Evolutionary conservation across 306 rosid species (phyloP).

Genomic region (Mimosa pudica): DNA sequence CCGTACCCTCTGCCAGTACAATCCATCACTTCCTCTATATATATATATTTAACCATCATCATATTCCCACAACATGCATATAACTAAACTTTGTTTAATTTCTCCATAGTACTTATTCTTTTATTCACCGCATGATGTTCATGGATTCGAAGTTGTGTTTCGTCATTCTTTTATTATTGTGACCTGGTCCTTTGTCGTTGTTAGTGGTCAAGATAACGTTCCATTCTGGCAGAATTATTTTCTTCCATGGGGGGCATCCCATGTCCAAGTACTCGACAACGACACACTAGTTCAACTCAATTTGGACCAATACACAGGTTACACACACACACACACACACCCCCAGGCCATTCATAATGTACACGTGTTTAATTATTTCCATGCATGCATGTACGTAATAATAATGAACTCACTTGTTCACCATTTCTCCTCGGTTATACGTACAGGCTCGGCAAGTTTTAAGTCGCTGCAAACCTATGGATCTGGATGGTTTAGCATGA

Average conservation of each 20-base stretch:
- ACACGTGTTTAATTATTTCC: too few relatives aligned
- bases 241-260: constrained; percentile 17
- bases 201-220: constrained; percentile 2
- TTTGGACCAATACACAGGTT: constrained; percentile 37
- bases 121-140: background rate
- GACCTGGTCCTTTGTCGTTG: background rate
- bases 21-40: too few relatives aligned
- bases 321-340: too few relatives aligned
- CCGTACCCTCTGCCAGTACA: too few relatives aligned
- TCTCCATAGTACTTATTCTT: too few relatives aligned
- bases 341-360: too few relatives aligned
- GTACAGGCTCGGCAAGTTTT: constrained; percentile 26
- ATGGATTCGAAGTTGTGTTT: background rate
- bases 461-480: constrained; percentile 3
- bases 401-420: background rate
- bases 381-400: background rate
- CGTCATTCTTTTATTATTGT: background rate
- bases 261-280: constrained; percentile 20
- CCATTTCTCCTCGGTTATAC: background rate
- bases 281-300: constrained; percentile 22
- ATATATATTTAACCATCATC: too few relatives aligned
- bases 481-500: constrained; percentile 37
- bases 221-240: constrained; percentile 27
- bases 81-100: too few relatives aligned
- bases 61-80: too few relatives aligned